phyloP scores from a whole-genome alignment of 345 rosid genomes.

The Leavenworthia alabamica region DNA sequence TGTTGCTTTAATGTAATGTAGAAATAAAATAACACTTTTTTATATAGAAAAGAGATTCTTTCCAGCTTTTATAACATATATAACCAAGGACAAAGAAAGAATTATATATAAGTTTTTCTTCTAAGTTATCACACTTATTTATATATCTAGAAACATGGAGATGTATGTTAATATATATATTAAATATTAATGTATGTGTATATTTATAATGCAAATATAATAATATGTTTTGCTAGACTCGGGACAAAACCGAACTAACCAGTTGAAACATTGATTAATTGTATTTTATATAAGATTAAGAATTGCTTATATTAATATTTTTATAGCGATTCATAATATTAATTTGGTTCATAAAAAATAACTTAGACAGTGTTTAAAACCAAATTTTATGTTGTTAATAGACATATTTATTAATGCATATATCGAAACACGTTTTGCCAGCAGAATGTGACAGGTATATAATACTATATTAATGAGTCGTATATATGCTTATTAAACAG shows the following conservation, averaged over 20 bases:
- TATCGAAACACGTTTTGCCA: neutral
- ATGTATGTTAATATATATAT: neutral
- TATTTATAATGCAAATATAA: neutral
- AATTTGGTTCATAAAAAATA: neutral
- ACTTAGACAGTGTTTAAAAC: neutral
- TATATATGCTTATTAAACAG: neutral
- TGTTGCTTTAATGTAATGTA: conserved; percentile 1
- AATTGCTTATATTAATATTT: neutral
- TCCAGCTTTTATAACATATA: conserved; percentile 7
- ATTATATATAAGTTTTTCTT: neutral
- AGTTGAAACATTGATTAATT: neutral
- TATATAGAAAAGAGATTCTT: neutral
- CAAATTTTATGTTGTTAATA: neutral
- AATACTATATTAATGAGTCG: neutral
- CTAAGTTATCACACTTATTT: neutral
- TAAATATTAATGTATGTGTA: neutral
- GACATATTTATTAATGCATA: neutral
- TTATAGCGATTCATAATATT: no score
- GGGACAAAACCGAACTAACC: neutral
- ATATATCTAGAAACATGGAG: neutral
- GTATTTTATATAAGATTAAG: no score
- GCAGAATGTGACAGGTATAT: neutral
- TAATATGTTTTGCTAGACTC: neutral
- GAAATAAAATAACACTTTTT: neutral
- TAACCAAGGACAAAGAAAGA: neutral